These are phyloP conservation scores for Phytophthora fragariaefolia DNA, from an alignment of 352 stramenopile genomes.

Conservation along the genomic window DNA sequence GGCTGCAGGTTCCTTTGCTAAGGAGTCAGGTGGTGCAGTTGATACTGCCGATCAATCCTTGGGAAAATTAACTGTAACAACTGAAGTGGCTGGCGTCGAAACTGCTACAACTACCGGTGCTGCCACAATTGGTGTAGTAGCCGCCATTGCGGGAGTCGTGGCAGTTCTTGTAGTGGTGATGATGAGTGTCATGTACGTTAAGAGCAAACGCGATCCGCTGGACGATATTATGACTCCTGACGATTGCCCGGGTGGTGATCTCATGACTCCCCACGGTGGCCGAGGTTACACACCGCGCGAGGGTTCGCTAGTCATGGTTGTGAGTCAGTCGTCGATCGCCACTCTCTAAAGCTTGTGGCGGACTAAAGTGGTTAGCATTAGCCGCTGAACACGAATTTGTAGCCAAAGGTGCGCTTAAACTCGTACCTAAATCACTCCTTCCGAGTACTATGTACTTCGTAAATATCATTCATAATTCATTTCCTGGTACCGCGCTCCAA, in stretches of 20 bases:
- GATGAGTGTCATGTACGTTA: conserved; percentile 38
- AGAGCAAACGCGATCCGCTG: conserved; percentile 22
- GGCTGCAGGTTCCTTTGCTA: neutral
- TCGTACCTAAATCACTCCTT: conserved; percentile 26
- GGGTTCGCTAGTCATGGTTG: conserved; percentile 40
- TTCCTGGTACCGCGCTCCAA: neutral
- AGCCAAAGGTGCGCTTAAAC: conserved; percentile 11
- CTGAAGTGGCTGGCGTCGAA: neutral
- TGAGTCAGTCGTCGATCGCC: conserved; percentile 45
- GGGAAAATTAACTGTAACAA: conserved; percentile 9
- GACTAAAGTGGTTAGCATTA: conserved; percentile 2
- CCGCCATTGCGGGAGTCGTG: conserved; percentile 25
- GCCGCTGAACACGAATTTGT: conserved; percentile 5
- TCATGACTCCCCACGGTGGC: conserved; percentile 23
- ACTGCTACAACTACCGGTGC: neutral
- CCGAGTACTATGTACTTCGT: conserved; percentile 25
- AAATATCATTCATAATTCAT: conserved; percentile 27
- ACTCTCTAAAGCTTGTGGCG: conserved; percentile 31
- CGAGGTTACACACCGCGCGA: conserved; percentile 34
- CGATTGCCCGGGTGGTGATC: conserved; percentile 12
- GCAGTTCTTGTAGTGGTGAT: conserved; percentile 37
- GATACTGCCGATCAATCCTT: conserved; percentile 4
- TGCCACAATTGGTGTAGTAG: conserved; percentile 9
- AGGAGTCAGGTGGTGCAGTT: conserved; percentile 1
- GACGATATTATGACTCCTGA: conserved; percentile 35